Base-by-base conservation (phyloP, 2,329 filamentous ascomycete genomes). In the Drechslerella dactyloides region DNA sequence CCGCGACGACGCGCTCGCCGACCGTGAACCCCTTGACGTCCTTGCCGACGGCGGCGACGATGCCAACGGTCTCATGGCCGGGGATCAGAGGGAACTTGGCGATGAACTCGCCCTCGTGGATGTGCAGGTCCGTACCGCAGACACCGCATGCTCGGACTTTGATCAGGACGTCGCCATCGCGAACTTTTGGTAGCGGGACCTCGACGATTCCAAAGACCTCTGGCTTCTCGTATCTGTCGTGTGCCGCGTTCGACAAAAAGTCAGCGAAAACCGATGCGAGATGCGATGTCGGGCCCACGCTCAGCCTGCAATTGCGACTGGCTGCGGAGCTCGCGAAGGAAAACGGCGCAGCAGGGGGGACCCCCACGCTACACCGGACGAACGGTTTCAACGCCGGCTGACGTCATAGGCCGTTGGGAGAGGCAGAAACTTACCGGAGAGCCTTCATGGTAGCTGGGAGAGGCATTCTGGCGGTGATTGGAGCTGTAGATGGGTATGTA, bases 71-170 rank as follows among this genome's bases (percentile, higher is more conserved):
- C 78, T 90, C 87, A 76, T 90, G 87, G 55, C 87, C 86, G 40
- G 66, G 48, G 59, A 73, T 53, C 10, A 66, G 61, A 65, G 79
- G 69, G 79, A 83, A 82, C 80, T 83, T 83, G 76, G 82, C 82
- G 76, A 84, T 80, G 75, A 90, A 90, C 80, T 89, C 87, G 76
- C 87, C 88, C 78, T 89, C 85, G 77, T 89, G 87, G 76, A 87
- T 87, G 76, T 87, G 85, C 78, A 82, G 74, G 74, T 82, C 78
- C 57, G 76, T 69, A 74, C 80, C 80, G 75, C 85, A 87, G 73
- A 87, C 85, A 81, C 86, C 85, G 75, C 85, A 87, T 62, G 85
- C 87, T 80, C 88, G 88, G 77, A 89, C 86, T 80, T 89, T 87
- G 79, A 88, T 80, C 81, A 87, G 80, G 74, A 87, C 81, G 79